A percentile compares a stretch with the other conserved stretches of the same genome.
Evolutionary conservation across 1,139 yeast species (phyloP).

Genomic region (Neolecta irregularis): DNA sequence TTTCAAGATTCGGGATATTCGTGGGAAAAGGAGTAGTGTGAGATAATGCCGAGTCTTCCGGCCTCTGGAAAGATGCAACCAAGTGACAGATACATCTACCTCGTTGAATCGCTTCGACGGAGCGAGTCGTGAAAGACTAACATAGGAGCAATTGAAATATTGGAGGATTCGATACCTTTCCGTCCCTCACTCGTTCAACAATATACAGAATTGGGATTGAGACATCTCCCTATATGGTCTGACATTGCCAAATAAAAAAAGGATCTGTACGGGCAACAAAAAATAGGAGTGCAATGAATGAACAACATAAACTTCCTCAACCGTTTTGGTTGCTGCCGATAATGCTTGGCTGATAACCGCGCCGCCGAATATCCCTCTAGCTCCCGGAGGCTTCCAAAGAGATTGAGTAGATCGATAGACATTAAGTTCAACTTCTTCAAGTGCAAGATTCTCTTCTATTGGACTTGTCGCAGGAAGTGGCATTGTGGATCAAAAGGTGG

Average conservation of each 20-base stretch:
- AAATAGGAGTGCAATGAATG: slow-evolving; percentile 40
- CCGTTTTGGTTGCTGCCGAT: slow-evolving; percentile 43
- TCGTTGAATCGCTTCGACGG: slow-evolving; percentile 41
- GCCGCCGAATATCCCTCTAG: slow-evolving; percentile 70
- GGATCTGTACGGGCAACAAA: slow-evolving; percentile 24
- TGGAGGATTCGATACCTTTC: slow-evolving; percentile 25
- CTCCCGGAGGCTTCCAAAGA: slow-evolving; percentile 35
- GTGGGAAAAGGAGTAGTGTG: slow-evolving; percentile 24
- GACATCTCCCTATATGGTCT: slow-evolving; percentile 31
- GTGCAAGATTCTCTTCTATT: slow-evolving; percentile 9
- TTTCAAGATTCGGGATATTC: slow-evolving; percentile 17
- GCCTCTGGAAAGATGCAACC: slow-evolving; percentile 35
- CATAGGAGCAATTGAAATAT: no score
- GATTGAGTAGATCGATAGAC: slow-evolving; percentile 23
- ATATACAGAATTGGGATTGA: slow-evolving; percentile 38
- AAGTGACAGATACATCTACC: slow-evolving; percentile 38
- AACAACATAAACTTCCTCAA: slow-evolving; percentile 30
- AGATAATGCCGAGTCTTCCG: slow-evolving; percentile 12
- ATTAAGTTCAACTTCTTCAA: slow-evolving; percentile 15
- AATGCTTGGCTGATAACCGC: slow-evolving; percentile 58
- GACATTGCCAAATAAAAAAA: slow-evolving; percentile 20
- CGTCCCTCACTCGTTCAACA: slow-evolving; percentile 43
- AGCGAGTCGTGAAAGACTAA: slow-evolving; percentile 41
- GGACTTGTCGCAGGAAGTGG: no score
- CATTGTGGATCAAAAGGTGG: no score